Evolutionary conservation across 176 grass and related monocot species (phyloP).

Genomic region (Alopecurus myosuroides): DNA sequence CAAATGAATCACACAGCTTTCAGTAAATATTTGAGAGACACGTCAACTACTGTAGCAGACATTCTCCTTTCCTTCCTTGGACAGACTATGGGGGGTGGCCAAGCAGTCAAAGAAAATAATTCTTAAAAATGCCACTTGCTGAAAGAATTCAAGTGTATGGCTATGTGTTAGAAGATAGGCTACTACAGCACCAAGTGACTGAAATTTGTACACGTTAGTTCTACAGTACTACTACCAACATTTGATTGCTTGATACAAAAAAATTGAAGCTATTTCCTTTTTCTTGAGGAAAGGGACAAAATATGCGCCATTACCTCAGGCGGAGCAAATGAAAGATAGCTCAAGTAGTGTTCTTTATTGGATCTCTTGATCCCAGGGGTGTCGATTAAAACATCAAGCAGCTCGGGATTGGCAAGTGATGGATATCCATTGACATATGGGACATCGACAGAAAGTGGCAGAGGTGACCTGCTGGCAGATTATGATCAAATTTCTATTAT

Average conservation of each 20-base stretch:
- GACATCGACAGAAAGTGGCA: constrained; percentile 42
- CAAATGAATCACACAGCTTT: not conserved
- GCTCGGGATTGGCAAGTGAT: constrained; percentile 50
- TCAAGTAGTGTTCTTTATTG: constrained; percentile 34
- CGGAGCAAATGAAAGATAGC: constrained; percentile 94
- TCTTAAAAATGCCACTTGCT: not conserved
- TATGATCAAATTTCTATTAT: not conserved
- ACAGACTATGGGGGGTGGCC: not conserved
- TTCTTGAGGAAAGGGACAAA: not conserved
- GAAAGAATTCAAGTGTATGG: not conserved
- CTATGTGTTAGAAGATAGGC: not conserved
- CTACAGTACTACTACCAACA: not conserved
- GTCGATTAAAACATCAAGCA: constrained; percentile 57
- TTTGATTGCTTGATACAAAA: not conserved
- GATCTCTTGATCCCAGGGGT: constrained; percentile 66
- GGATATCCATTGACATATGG: constrained; percentile 73
- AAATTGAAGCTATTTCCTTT: not conserved
- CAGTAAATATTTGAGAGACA: not conserved
- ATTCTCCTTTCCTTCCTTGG: not conserved
- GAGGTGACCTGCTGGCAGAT: constrained; percentile 51
- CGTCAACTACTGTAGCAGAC: not conserved
- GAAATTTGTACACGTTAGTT: not conserved
- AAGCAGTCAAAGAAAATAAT: not conserved
- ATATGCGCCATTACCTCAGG: constrained; percentile 58
- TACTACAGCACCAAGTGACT: not conserved